Evolutionary conservation across 768 basidiomycete species (phyloP).

Genomic region (Hericium alpestre): DNA sequence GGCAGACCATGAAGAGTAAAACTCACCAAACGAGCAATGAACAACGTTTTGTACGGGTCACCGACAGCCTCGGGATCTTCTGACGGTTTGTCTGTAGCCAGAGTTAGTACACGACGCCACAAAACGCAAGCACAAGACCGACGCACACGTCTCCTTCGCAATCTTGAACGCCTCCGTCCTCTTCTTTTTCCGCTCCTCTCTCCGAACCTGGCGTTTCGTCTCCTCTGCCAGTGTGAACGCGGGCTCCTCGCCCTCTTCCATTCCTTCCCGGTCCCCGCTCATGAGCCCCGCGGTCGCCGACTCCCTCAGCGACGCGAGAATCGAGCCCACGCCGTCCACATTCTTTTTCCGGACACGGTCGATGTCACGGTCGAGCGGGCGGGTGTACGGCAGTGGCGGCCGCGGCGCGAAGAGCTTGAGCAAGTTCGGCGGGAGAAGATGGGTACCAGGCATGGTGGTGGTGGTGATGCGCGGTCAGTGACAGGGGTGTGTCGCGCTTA

Average conservation of each 20-base stretch:
- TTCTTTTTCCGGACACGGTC: slow-evolving; percentile 60
- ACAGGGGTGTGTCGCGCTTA: not conserved
- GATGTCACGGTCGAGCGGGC: slow-evolving; percentile 78
- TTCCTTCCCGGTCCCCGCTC: slow-evolving; percentile 47
- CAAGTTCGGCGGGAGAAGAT: slow-evolving; percentile 89
- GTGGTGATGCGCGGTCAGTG: not conserved
- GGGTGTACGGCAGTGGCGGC: slow-evolving; percentile 76
- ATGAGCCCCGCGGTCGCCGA: slow-evolving; percentile 61
- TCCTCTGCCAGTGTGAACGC: slow-evolving; percentile 77
- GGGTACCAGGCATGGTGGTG: slow-evolving; percentile 51
- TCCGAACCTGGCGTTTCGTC: slow-evolving; percentile 61
- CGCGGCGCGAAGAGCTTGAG: slow-evolving; percentile 94
- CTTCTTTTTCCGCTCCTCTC: slow-evolving; percentile 72
- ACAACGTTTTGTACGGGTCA: slow-evolving; percentile 97
- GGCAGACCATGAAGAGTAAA: not conserved
- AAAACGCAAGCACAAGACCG: not conserved
- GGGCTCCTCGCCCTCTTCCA: slow-evolving; percentile 82
- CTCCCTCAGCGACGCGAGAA: slow-evolving; percentile 68
- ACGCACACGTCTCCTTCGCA: slow-evolving; percentile 80
- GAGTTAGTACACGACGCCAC: slow-evolving; percentile 6
- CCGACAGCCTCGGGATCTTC: slow-evolving; percentile 87
- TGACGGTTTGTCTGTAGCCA: slow-evolving; percentile 72
- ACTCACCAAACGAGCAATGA: slow-evolving; percentile 83
- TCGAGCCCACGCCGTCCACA: slow-evolving; percentile 64
- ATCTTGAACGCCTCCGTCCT: slow-evolving; percentile 64